phyloP scores from a whole-genome alignment of 768 basidiomycete genomes.

The Phanerochaete sordida region DNA sequence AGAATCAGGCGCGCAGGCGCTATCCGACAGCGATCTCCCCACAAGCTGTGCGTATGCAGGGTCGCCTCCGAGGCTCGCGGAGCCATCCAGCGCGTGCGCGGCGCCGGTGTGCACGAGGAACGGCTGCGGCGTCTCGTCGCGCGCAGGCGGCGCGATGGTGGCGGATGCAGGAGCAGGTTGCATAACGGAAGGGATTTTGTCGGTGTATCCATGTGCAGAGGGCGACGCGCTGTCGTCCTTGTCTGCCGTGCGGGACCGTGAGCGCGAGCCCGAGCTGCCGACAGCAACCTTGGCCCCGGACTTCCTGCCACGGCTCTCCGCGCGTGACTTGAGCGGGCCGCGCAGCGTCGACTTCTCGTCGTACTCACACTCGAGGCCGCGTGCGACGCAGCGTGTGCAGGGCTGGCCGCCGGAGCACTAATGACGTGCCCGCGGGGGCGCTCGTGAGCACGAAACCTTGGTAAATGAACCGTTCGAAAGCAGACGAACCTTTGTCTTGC shows the following conservation, averaged over 20 bases:
- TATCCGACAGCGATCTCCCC: neutral
- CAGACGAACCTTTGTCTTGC: constrained; percentile 51
- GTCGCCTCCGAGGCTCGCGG: neutral
- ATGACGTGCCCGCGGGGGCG: neutral
- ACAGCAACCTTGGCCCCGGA: neutral
- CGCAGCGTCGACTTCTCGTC: constrained; percentile 19
- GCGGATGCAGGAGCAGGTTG: neutral
- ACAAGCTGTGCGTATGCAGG: neutral
- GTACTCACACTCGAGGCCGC: constrained; percentile 52
- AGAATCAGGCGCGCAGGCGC: neutral
- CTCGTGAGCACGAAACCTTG: neutral
- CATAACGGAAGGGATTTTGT: neutral
- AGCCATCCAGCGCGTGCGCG: neutral
- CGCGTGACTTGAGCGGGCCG: neutral
- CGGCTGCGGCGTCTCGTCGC: neutral
- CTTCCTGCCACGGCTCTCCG: neutral
- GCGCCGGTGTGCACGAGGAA: neutral
- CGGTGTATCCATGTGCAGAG: neutral
- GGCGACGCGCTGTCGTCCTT: neutral
- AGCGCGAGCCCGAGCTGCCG: neutral
- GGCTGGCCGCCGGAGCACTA: constrained; percentile 60
- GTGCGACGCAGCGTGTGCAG: constrained; percentile 45
- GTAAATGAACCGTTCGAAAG: neutral
- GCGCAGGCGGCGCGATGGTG: no score
- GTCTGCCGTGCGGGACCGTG: neutral